A percentile compares a stretch with the other conserved stretches of the same genome.
phyloP scores from a whole-genome alignment of 306 rosid species.

The Cucurbita pepo region DNA sequence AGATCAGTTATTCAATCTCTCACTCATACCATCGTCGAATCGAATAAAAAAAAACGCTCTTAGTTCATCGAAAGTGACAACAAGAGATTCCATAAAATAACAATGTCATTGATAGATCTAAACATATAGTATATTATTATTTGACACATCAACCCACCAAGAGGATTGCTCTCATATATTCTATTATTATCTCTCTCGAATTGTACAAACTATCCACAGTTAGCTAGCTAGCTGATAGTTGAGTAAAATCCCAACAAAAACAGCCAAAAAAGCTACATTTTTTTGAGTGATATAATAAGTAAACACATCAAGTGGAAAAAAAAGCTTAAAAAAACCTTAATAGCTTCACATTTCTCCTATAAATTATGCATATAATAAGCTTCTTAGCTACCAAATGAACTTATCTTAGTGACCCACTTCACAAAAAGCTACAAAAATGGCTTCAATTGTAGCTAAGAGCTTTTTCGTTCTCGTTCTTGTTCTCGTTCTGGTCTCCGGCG shows the following conservation, averaged over 20 bases:
- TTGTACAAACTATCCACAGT: not conserved
- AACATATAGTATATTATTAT: too few relatives aligned
- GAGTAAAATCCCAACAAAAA: not conserved
- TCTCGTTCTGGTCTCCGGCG: not conserved
- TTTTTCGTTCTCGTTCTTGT: constrained; percentile 2
- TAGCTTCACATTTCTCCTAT: not conserved
- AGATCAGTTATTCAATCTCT: not conserved
- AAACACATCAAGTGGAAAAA: too few relatives aligned
- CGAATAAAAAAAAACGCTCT: too few relatives aligned
- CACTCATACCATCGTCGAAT: too few relatives aligned
- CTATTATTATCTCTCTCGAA: not conserved
- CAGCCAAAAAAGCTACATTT: not conserved
- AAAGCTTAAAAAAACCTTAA: too few relatives aligned
- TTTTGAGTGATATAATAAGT: too few relatives aligned
- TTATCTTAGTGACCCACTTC: not conserved
- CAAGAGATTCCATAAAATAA: too few relatives aligned
- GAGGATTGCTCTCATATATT: not conserved
- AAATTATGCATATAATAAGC: not conserved
- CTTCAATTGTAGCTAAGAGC: not conserved
- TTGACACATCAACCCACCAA: not conserved
- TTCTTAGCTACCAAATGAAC: not conserved
- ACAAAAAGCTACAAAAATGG: not conserved
- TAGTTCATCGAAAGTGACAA: too few relatives aligned
- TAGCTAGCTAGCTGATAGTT: not conserved
- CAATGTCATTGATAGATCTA: too few relatives aligned